Evolutionary conservation across 176 grass and related monocot species (phyloP), one percentile per base, ranked within the genome.

Genomic region (Metroxylon sagu): DNA sequence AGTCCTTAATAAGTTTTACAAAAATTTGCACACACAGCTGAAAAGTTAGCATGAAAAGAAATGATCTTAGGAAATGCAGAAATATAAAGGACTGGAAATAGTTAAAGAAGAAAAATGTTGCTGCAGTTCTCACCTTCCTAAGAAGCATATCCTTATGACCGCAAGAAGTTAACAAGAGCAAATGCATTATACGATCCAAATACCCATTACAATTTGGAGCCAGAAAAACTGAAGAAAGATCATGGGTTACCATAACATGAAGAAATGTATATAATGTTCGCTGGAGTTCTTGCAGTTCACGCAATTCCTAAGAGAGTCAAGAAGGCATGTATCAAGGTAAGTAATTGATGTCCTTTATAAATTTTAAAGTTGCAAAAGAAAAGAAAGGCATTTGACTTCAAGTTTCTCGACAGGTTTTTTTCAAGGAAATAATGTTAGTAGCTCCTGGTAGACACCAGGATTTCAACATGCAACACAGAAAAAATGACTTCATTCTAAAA

Each of bases 21-120:
- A 98, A 88, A 73, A 92, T 98, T 66, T 98, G 93, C 58, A 92
- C 87, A 54, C 93, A 98, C 31, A 71, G 65, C 93, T 98, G 54
- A 68, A 78, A 71, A 76, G 78, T 3, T 61, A 75, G 68, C 48
- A 74, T 16, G n/a, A 43, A 56, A 50, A 26, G 1, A 43, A 43
- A 43, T 43, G 35, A 43, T 7, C 6, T 43, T 43, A 43, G 8
- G 12, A 43, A 7, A 43, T 43, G 35, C 35, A 43, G 35, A 43
- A 43, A 43, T 12, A 43, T 1, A 43, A 14, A 43, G 35, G 35
- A 43, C 7, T 43, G 7, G 35, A 43, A 43, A 31, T 10, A 43
- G 10, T 12, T 14, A 43, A 43, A 43, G 10, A 6, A 43, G 35
- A 43, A 39, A 39, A 39, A 43, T 43, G 8, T 43, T 43, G 12